These are phyloP conservation scores for Knoxia roxburghii DNA, from an alignment of 257 asterid genomes.

Conservation along the genomic window DNA sequence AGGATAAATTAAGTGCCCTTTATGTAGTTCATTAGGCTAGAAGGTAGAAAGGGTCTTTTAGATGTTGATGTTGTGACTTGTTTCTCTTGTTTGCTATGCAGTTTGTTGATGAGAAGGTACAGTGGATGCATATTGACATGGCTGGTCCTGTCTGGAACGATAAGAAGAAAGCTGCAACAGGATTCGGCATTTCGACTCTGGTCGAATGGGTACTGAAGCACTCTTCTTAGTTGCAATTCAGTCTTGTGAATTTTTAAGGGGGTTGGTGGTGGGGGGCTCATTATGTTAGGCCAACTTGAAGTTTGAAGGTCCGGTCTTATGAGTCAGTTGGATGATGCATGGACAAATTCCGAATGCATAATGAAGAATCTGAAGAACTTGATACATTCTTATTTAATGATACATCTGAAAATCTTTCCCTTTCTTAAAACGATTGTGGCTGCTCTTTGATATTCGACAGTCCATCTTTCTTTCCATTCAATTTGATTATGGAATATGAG, in stretches of 20 bases:
- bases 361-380: not conserved
- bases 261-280: not conserved
- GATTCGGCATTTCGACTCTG: slow-evolving; percentile 76
- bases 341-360: not conserved
- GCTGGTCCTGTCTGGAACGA: slow-evolving; percentile 94
- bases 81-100: slow-evolving; percentile 26
- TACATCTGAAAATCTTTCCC: not conserved
- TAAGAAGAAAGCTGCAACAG: slow-evolving; percentile 74
- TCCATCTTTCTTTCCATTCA: not conserved
- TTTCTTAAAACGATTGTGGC: too few relatives aligned
- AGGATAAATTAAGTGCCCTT: not conserved
- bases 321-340: not conserved
- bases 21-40: not conserved
- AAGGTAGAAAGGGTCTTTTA: too few relatives aligned
- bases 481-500: not conserved
- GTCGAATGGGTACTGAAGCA: slow-evolving; percentile 88
- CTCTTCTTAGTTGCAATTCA: slow-evolving; percentile 34
- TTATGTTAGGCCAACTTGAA: not conserved
- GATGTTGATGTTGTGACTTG: not conserved
- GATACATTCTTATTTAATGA: not conserved
- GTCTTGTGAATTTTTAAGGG: not conserved
- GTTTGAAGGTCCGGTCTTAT: not conserved
- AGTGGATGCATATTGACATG: slow-evolving; percentile 96
- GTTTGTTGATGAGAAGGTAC: slow-evolving; percentile 97
- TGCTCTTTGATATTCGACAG: not conserved